Base-by-base conservation (phyloP, 2,329 filamentous ascomycete genomes). In the Trichophyton benhamiae region DNA sequence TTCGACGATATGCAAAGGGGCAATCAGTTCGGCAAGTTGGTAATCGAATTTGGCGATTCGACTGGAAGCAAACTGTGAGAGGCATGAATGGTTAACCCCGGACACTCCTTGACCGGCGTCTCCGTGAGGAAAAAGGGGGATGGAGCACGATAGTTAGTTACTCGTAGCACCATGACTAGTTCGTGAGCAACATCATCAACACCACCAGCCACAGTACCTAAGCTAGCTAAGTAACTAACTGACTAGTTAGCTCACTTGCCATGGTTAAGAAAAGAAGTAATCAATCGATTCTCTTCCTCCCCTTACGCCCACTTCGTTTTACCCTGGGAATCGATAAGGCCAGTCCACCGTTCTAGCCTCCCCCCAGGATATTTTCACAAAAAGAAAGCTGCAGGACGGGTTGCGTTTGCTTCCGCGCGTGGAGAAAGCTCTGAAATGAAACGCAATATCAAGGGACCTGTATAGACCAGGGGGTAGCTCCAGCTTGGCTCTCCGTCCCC, bases 1-100 rank as follows among this genome's bases (percentile, higher is more conserved):
- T 97, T 96, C 71, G 85, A 89, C 46, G 90, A 96, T 58, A 95
- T 97, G 84, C 89, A 88, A 71, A 82, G 84, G 4, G 89, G 87
- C 0, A 85, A 77, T 64, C 92, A 97, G 74, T 96, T 97, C 78
- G 94, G 92, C 9, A 97, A 97, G 76, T 74, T 97, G 67, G 90
- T 96, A 1, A 83, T 96, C 59, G 59, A 65, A 55, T 61, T 67
- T 58, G 52, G 58, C 11, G 57, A 57, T 49, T 61, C 58, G 6
- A 59, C 44, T n/a, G 60, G 55, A 36, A 66, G 64, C 59, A 65
- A 64, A 62, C 58, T 67, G 62, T 66, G 62, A 33, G 33, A 6
- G 8, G 17, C n/a, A 7, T n/a, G 3, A 20, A 13, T n/a, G 2
- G 15, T n/a, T 38, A 38, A 38, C 33, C 33, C 33, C 9, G 33